Evolutionary conservation across 305 asterid genomes (phyloP).

Genomic region (Fraxinus latifolia): DNA sequence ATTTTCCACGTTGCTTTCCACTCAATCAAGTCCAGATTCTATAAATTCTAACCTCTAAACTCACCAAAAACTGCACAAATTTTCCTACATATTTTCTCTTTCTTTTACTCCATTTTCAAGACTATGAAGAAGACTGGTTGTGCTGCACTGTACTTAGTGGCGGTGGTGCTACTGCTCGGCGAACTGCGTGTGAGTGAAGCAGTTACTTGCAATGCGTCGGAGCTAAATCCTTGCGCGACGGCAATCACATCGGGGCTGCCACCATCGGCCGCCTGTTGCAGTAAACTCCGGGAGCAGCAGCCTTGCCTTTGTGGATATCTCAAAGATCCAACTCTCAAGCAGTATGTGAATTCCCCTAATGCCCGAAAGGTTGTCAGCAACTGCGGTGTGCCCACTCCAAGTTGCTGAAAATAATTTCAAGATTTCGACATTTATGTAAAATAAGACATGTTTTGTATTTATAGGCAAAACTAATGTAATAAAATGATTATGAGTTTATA

Average conservation of each 20-base stretch:
- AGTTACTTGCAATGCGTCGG: slow-evolving; percentile 31
- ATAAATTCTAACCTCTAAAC: background rate
- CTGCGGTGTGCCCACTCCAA: slow-evolving; percentile 35
- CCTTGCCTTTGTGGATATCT: slow-evolving; percentile 45
- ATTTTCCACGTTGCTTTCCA: background rate
- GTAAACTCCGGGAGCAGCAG: slow-evolving; percentile 32
- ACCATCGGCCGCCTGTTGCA: slow-evolving; percentile 41
- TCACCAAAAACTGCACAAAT: background rate
- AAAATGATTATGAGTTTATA: no score
- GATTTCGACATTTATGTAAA: background rate
- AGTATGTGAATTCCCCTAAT: slow-evolving; percentile 38
- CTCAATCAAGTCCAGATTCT: background rate
- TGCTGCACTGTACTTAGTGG: background rate
- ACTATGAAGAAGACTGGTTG: slow-evolving; percentile 23
- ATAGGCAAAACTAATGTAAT: background rate
- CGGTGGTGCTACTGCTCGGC: slow-evolving; percentile 23
- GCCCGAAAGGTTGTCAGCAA: slow-evolving; percentile 30
- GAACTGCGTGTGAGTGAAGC: slow-evolving; percentile 23
- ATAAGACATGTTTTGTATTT: background rate
- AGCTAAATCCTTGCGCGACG: slow-evolving; percentile 32
- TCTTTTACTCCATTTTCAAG: background rate
- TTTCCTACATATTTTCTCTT: background rate
- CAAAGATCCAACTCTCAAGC: slow-evolving; percentile 28
- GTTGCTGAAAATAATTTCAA: slow-evolving; percentile 2
- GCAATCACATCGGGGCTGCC: slow-evolving; percentile 23